These are phyloP conservation scores for Trypanosoma rangeli DNA, from an alignment of 208 protist genomes.

Conservation along the genomic window DNA sequence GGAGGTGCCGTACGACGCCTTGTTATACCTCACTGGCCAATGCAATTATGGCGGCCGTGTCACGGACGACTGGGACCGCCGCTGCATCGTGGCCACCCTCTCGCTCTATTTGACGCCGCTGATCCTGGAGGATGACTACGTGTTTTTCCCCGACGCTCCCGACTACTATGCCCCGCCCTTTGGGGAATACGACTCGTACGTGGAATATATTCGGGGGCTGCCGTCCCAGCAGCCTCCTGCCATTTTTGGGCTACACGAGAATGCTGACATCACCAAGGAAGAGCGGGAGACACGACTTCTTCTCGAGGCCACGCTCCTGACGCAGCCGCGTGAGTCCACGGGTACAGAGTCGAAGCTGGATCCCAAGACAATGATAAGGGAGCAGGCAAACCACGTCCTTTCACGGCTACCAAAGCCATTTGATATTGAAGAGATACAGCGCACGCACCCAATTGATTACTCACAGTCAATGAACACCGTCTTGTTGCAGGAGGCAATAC, in stretches of 20 bases:
- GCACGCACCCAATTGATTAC: conserved; percentile 89
- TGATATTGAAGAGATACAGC: conserved; percentile 88
- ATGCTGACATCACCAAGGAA: conserved; percentile 95
- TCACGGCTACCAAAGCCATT: conserved; percentile 85
- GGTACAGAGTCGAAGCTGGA: conserved; percentile 51
- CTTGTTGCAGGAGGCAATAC: conserved; percentile 91
- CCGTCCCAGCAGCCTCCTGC: conserved; percentile 83
- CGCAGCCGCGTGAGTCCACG: conserved; percentile 81
- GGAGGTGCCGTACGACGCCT: conserved; percentile 92
- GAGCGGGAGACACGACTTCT: conserved; percentile 87
- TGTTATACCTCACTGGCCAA: conserved; percentile 93
- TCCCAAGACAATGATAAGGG: conserved; percentile 81
- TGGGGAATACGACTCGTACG: conserved; percentile 80
- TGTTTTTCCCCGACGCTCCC: conserved; percentile 80
- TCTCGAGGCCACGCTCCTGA: conserved; percentile 84
- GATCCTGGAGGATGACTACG: conserved; percentile 91
- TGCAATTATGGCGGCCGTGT: conserved; percentile 95
- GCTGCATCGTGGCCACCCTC: conserved; percentile 91
- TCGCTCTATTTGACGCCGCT: conserved; percentile 81
- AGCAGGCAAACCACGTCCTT: conserved; percentile 88
- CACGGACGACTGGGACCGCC: conserved; percentile 93
- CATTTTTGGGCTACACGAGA: conserved; percentile 94
- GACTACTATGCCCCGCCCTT: conserved; percentile 87
- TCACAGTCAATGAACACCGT: conserved; percentile 96
- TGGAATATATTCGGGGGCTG: conserved; percentile 85